Evolutionary conservation across 495 filamentous ascomycete genomes (phyloP).

Genomic region (Neurospora intermedia): DNA sequence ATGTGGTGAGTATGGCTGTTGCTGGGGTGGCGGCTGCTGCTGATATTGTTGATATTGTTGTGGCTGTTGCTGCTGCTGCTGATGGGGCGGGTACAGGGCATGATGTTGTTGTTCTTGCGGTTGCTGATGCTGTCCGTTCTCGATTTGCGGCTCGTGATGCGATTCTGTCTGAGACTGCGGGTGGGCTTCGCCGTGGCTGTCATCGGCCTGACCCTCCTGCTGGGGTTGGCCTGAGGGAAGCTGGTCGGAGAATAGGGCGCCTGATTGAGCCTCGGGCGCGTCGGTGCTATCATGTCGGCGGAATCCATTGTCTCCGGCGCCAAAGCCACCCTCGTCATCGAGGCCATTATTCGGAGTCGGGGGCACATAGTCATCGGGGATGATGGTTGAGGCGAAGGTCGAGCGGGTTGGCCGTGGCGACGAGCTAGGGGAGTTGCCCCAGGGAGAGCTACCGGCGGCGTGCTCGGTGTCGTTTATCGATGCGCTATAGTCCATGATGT

Average conservation of each 20-base stretch:
- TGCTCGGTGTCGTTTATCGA: conserved; percentile 65
- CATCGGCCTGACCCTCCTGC: conserved; percentile 1
- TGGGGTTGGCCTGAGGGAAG: conserved; percentile 1
- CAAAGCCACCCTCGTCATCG: conserved; percentile 29
- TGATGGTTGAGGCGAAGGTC: conserved; percentile 36
- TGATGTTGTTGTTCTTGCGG: conserved; percentile 16
- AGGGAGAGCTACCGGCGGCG: conserved; percentile 60
- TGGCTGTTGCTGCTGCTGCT: conserved; percentile 15
- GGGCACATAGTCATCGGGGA: conserved; percentile 21
- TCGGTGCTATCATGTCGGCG: conserved; percentile 26
- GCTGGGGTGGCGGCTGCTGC: conserved; percentile 20
- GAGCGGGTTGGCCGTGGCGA: conserved; percentile 56
- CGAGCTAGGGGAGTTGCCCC: conserved; percentile 52
- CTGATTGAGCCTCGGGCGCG: conserved; percentile 7
- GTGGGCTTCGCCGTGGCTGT: conserved; percentile 9
- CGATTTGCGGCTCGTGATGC: conserved; percentile 12
- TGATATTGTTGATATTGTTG: conserved; percentile 17
- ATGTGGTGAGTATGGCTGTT: conserved; percentile 4
- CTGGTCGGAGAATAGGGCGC: conserved; percentile 8
- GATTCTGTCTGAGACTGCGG: conserved; percentile 13
- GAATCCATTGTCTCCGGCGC: conserved; percentile 21
- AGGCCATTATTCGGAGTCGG: conserved; percentile 28
- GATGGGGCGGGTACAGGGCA: conserved; percentile 18
- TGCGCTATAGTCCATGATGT: conserved; percentile 73
- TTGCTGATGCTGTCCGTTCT: conserved; percentile 16